Percentiles rank a stretch among this genome's conserved stretches.
Conservation (phyloP, 495 filamentous ascomycete species). For the Hyaloscypha hepaticicola region DNA sequence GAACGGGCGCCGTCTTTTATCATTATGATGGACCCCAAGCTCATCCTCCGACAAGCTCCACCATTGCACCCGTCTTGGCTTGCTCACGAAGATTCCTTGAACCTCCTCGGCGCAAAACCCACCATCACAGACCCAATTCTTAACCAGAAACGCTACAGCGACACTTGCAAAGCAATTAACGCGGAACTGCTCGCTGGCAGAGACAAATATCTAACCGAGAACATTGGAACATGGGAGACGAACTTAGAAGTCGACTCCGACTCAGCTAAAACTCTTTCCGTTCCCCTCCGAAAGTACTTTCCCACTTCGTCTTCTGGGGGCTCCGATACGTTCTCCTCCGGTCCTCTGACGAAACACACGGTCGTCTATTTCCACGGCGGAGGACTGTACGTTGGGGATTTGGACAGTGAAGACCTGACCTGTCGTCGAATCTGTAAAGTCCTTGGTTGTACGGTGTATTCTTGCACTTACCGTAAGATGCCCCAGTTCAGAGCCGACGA, state of each 20-base stretch:
- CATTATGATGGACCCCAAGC: constrained; percentile 8
- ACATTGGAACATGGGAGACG: constrained; percentile 13
- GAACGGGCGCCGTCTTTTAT: neutral
- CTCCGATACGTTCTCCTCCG: neutral
- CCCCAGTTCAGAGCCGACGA: constrained; percentile 28
- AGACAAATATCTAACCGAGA: constrained; percentile 15
- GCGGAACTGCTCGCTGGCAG: constrained; percentile 14
- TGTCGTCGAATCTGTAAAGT: constrained; percentile 32
- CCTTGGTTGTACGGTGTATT: constrained; percentile 30
- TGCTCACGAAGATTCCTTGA: constrained; percentile 20
- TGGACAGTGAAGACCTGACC: constrained; percentile 37
- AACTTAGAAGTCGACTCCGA: neutral
- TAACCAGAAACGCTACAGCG: constrained; percentile 18
- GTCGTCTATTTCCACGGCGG: constrained; percentile 39
- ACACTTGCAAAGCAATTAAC: constrained; percentile 23
- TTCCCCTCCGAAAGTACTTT: constrained; percentile 22
- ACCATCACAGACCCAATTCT: constrained; percentile 1
- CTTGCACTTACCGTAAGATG: constrained; percentile 34
- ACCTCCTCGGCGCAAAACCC: constrained; percentile 11
- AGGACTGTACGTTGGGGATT: constrained; percentile 34
- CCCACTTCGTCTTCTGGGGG: constrained; percentile 4
- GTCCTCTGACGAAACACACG: neutral
- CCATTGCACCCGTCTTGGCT: constrained; percentile 23
- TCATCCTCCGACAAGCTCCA: constrained; percentile 19
- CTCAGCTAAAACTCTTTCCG: neutral